Percentiles rank a stretch among this genome's conserved stretches.
Conservation (phyloP, 306 rosid genomes). For the Pachyrhizus erosus region DNA sequence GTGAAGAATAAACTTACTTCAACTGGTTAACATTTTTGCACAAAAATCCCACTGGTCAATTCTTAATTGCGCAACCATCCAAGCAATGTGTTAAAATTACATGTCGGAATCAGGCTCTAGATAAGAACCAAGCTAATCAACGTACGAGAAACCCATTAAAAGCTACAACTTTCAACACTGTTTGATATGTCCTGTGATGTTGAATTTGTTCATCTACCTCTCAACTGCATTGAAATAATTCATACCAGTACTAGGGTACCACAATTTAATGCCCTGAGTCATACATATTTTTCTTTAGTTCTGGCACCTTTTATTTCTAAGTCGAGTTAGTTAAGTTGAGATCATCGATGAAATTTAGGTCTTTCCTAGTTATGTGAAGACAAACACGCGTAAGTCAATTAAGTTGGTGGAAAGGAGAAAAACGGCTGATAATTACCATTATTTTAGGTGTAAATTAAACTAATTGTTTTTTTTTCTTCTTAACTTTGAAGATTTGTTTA, state of each 20-base stretch:
- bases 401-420: not conserved
- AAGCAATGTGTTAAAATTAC: not conserved
- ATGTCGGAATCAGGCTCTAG: not conserved
- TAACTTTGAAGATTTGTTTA: no score
- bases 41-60: not conserved
- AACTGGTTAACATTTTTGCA: not conserved
- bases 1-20: not conserved
- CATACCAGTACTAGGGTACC: not conserved
- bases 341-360: not conserved
- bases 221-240: not conserved
- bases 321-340: not conserved
- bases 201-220: slow-evolving; percentile 13
- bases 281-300: not conserved
- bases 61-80: not conserved
- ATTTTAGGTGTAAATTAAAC: not conserved
- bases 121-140: not conserved
- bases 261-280: not conserved
- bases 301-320: not conserved
- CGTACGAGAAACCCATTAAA: not conserved
- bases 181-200: not conserved
- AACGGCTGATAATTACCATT: no score
- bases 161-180: not conserved
- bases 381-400: not conserved
- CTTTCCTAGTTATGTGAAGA: not conserved
- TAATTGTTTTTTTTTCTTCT: not conserved